Conservation (phyloP, 441 rosid genomes). For the Capsella rubella region DNA sequence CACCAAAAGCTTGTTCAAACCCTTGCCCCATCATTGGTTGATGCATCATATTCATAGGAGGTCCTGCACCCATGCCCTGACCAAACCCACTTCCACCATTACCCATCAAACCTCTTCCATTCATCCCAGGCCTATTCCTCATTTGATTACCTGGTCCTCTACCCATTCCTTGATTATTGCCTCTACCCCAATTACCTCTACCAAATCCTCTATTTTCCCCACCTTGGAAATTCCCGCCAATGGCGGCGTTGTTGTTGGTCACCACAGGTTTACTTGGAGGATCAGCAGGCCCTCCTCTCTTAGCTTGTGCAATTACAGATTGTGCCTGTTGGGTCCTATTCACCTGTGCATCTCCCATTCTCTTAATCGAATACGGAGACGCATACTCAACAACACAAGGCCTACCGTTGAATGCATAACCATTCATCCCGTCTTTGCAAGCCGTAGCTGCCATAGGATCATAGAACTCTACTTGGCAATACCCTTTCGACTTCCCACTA, state of each 20-base stretch:
- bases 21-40: slow-evolving; percentile 82
- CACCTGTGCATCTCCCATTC: slow-evolving; percentile 84
- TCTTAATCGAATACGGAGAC: slow-evolving; percentile 68
- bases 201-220: slow-evolving; percentile 70
- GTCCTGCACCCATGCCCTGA: slow-evolving; percentile 65
- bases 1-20: slow-evolving; percentile 83
- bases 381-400: slow-evolving; percentile 92
- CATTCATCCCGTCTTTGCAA: slow-evolving; percentile 89
- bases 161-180: slow-evolving; percentile 72
- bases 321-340: slow-evolving; percentile 67
- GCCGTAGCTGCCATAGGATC: slow-evolving; percentile 74
- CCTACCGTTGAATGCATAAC: slow-evolving; percentile 70
- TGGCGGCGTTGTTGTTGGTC: slow-evolving; percentile 51
- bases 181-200: slow-evolving; percentile 88
- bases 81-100: slow-evolving; percentile 83
- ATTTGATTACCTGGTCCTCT: slow-evolving; percentile 83
- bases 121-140: slow-evolving; percentile 76
- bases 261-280: slow-evolving; percentile 54
- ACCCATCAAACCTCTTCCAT: slow-evolving; percentile 79
- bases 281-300: slow-evolving; percentile 69
- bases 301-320: slow-evolving; percentile 51
- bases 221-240: slow-evolving; percentile 74
- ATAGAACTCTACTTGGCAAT: slow-evolving; percentile 90
- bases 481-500: slow-evolving; percentile 90
- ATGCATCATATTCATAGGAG: slow-evolving; percentile 71